A percentile compares a stretch with the other conserved stretches of the same genome.
phyloP scores from a whole-genome alignment of 148 eudicot genomes.

The Rhododendron henanense region DNA sequence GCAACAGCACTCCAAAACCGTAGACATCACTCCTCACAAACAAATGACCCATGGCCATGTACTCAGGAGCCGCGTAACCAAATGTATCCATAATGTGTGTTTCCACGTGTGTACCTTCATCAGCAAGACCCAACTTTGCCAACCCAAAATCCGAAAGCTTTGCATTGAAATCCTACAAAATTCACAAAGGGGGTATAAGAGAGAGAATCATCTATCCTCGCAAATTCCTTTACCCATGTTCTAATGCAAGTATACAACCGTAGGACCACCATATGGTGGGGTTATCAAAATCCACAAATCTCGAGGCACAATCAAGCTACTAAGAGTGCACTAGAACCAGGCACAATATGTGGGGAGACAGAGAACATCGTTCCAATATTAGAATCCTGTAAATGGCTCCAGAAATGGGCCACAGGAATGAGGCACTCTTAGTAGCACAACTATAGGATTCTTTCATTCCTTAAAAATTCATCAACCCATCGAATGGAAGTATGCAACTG shows the following conservation, averaged over 20 bases:
- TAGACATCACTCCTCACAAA: conserved; percentile 78
- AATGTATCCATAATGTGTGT: conserved; percentile 74
- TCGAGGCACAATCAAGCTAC: too few relatives aligned
- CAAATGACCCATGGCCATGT: conserved; percentile 70
- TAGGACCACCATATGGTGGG: background rate
- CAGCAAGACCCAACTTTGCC: conserved; percentile 71
- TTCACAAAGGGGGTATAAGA: background rate
- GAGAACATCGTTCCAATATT: too few relatives aligned
- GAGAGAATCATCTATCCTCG: background rate
- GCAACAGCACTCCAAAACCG: conserved; percentile 68
- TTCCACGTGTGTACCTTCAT: conserved; percentile 66
- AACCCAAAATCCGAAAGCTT: conserved; percentile 90
- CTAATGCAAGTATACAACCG: background rate
- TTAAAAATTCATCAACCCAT: background rate
- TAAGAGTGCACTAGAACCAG: too few relatives aligned
- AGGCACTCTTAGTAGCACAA: background rate
- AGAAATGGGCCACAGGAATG: too few relatives aligned
- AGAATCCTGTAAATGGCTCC: too few relatives aligned
- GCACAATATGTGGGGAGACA: too few relatives aligned
- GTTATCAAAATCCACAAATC: background rate
- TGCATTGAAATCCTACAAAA: conserved; percentile 50
- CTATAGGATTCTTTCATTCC: background rate
- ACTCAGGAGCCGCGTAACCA: conserved; percentile 90
- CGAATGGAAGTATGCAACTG: background rate
- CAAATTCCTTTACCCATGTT: background rate